These are phyloP conservation scores for Colletotrichum musae DNA, from an alignment of 2,329 filamentous ascomycete genomes.

Conservation along the genomic window DNA sequence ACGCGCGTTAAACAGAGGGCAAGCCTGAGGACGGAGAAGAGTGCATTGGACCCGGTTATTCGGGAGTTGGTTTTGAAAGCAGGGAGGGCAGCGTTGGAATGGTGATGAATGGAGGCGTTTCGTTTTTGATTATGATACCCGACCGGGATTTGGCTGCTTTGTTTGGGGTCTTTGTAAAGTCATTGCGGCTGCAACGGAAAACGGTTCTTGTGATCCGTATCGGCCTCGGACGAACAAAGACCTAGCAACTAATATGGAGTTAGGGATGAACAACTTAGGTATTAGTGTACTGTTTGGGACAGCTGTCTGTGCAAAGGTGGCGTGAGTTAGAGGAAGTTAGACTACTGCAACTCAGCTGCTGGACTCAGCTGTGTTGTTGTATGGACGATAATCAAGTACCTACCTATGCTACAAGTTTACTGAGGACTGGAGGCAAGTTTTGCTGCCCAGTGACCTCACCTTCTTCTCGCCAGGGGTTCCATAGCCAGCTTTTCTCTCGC, in stretches of 20 bases:
- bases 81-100: constrained; percentile 50
- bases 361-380: no score
- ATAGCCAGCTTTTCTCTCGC: constrained; percentile 22
- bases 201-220: constrained; percentile 1
- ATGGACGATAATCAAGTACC: background rate
- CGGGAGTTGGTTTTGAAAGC: constrained; percentile 48
- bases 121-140: background rate
- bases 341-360: background rate
- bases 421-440: background rate
- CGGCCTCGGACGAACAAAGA: constrained; percentile 9
- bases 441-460: constrained; percentile 28
- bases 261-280: background rate
- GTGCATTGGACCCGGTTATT: constrained; percentile 51
- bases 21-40: constrained; percentile 58
- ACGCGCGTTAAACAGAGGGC: constrained; percentile 76
- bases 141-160: background rate
- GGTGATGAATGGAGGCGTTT: constrained; percentile 46
- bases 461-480: constrained; percentile 13
- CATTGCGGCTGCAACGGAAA: background rate
- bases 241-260: constrained; percentile 12
- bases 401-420: background rate
- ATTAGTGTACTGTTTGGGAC: constrained; percentile 5
- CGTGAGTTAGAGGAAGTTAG: constrained; percentile 2
- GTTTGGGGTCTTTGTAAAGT: background rate
- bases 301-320: constrained; percentile 3